Evolutionary conservation across 257 asterid species (phyloP).

Genomic region (Nicotiana sylvestris): DNA sequence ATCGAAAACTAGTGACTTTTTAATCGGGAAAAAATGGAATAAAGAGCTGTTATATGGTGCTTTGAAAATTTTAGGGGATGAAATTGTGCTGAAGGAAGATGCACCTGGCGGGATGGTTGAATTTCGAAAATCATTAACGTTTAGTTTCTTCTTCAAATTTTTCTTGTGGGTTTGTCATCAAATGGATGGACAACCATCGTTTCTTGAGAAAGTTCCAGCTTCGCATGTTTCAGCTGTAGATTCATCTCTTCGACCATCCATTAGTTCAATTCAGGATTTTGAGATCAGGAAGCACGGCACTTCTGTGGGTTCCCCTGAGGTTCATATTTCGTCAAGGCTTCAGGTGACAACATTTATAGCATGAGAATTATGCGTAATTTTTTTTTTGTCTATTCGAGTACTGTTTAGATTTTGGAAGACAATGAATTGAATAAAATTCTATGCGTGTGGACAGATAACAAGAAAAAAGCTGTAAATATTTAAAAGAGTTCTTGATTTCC

Average conservation of each 20-base stretch:
- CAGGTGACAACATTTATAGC: conserved; percentile 47
- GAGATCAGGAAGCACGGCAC: conserved; percentile 69
- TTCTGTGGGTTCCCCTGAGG: conserved; percentile 88
- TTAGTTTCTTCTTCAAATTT: conserved; percentile 88
- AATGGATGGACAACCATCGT: conserved; percentile 53
- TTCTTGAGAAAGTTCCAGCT: conserved; percentile 44
- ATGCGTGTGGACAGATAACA: not conserved
- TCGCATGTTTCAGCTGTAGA: conserved; percentile 77
- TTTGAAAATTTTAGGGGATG: conserved; percentile 57
- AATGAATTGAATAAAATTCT: not conserved
- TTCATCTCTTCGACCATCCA: conserved; percentile 56
- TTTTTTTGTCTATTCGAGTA: not conserved
- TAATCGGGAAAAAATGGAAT: conserved; percentile 74
- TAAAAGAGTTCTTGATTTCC: not conserved
- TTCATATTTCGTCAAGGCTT: conserved; percentile 80
- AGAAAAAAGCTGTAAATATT: not conserved
- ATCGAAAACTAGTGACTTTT: conserved; percentile 44
- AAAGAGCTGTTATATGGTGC: conserved; percentile 58
- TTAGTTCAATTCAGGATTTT: conserved; percentile 62
- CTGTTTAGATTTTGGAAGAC: not conserved
- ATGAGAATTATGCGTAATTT: not conserved
- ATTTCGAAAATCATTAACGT: conserved; percentile 71
- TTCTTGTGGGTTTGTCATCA: conserved; percentile 85
- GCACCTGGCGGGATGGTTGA: conserved; percentile 99
- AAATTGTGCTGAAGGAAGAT: conserved; percentile 68